Evolutionary conservation across 768 basidiomycete genomes (phyloP), one percentile per base, ranked within the genome.

Genomic region (Mycena maculata): DNA sequence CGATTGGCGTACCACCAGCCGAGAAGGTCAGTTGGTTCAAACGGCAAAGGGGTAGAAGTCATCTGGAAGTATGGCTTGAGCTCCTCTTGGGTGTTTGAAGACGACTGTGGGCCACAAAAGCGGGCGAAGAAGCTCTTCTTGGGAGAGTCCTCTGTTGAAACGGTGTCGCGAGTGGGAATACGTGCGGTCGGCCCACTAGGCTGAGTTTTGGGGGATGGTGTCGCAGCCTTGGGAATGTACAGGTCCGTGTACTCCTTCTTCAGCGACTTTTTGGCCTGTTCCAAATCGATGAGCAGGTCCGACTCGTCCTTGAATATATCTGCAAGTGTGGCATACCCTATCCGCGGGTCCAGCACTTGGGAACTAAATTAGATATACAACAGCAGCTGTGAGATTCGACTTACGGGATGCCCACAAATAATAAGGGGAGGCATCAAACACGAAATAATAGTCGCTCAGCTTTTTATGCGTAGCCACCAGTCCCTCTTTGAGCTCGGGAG

Each of bases 361-460:
- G 38, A 54, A 13, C 9, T 16, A 1, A 31, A 31, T 60, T 12
- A 49, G 42, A 36, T 36, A 56, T 20, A 25, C 13, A 3, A 23
- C 28, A 33, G 11, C 10, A 20, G 27, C 6, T 23, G 13, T 22
- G 28, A n/a, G 20, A 54, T 27, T 7, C 5, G 1, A 65, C 63
- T 27, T 45, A 58, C 55, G 31, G 23, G 63, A 54, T 20, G 63
- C 63, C 63, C 63, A 65, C 23, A 50, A 41, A 64, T 72, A 72
- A 60, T 53, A 70, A 11, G 49, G 68, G n/a, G 71, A 69, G 31
- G 49, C 49, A 16, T 72, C 68, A 41, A 71, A 66, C 5, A 42
- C 67, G 39, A 38, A 65, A 47, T 53, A 71, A 52, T 74, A 74
- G 27, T 72, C n/a, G n/a, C n/a, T n/a, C n/a, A n/a, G n/a, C n/a